Conservation (phyloP, 768 basidiomycete species). For the Daedaleopsis nitida region DNA sequence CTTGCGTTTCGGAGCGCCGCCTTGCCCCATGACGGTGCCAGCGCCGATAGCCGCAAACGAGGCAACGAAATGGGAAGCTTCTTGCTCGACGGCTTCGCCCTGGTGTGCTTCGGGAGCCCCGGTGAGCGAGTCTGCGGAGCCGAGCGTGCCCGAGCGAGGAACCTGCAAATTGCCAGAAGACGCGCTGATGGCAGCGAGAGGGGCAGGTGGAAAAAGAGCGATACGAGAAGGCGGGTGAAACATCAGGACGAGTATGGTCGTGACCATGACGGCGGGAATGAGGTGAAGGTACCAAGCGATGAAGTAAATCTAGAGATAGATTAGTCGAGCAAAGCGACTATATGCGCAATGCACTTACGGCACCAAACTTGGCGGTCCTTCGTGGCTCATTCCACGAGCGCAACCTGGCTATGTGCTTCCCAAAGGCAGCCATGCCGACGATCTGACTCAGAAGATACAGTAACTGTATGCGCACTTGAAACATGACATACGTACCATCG, state of each 20-base stretch:
- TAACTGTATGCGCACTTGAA: not conserved
- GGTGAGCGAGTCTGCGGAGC: slow-evolving; percentile 33
- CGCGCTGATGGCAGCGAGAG: slow-evolving; percentile 34
- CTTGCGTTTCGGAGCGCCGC: slow-evolving; percentile 20
- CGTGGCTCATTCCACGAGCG: slow-evolving; percentile 43
- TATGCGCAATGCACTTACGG: slow-evolving; percentile 21
- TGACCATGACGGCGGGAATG: slow-evolving; percentile 36
- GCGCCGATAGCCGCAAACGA: slow-evolving; percentile 35
- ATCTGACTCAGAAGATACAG: slow-evolving; percentile 20
- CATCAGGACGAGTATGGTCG: slow-evolving; percentile 37
- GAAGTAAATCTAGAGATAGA: slow-evolving; percentile 31
- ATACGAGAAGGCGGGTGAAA: slow-evolving; percentile 37
- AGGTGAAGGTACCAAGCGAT: slow-evolving; percentile 40
- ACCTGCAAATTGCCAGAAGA: slow-evolving; percentile 36
- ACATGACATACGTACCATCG: slow-evolving; percentile 29
- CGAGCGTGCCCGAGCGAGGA: slow-evolving; percentile 36
- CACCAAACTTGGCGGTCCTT: slow-evolving; percentile 32
- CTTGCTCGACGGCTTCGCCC: slow-evolving; percentile 42
- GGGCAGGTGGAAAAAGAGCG: slow-evolving; percentile 40
- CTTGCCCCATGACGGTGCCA: slow-evolving; percentile 32
- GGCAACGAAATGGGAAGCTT: slow-evolving; percentile 38
- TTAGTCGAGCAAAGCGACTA: not conserved
- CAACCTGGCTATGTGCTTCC: slow-evolving; percentile 40
- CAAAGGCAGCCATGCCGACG: slow-evolving; percentile 32
- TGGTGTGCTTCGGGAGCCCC: slow-evolving; percentile 38